phyloP scores from a whole-genome alignment of 2,329 filamentous ascomycete species.

The Penicillium corylophilum region DNA sequence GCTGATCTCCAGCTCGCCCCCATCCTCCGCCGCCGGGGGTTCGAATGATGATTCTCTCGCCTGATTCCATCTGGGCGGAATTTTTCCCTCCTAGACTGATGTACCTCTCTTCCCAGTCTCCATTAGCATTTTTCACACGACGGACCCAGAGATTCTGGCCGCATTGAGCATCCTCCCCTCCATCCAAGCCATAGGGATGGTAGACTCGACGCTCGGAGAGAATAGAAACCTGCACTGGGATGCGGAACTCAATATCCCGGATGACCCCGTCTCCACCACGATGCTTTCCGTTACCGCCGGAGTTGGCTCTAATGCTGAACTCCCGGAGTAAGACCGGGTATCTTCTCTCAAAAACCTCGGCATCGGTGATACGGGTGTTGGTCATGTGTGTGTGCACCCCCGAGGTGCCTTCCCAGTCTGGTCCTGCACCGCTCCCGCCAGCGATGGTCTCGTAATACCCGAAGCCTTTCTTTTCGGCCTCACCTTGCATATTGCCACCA shows the following conservation, averaged over 20 bases:
- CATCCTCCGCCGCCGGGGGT: constrained; percentile 42
- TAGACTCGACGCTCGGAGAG: constrained; percentile 71
- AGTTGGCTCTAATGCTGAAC: constrained; percentile 64
- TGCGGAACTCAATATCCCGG: constrained; percentile 77
- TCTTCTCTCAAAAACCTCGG: constrained; percentile 73
- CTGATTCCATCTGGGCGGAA: constrained; percentile 33
- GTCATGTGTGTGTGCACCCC: constrained; percentile 86
- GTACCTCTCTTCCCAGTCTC: constrained; percentile 18
- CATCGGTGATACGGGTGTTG: constrained; percentile 79
- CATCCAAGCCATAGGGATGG: constrained; percentile 74
- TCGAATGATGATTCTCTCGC: constrained; percentile 39
- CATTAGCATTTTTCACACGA: constrained; percentile 9
- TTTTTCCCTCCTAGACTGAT: constrained; percentile 35
- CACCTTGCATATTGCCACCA: constrained; percentile 19
- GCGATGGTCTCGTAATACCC: constrained; percentile 84
- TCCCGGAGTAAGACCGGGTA: constrained; percentile 73
- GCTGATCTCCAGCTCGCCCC: constrained; percentile 52
- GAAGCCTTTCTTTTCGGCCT: constrained; percentile 46
- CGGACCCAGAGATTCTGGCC: constrained; percentile 80
- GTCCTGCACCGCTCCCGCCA: constrained; percentile 72
- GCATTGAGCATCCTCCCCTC: constrained; percentile 72
- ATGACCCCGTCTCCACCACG: constrained; percentile 74
- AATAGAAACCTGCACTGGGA: constrained; percentile 74
- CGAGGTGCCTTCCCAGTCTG: constrained; percentile 69
- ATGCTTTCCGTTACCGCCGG: constrained; percentile 65